These are phyloP conservation scores for Lasiosphaeris hirsuta DNA, from an alignment of 495 filamentous ascomycete genomes.

Conservation along the genomic window DNA sequence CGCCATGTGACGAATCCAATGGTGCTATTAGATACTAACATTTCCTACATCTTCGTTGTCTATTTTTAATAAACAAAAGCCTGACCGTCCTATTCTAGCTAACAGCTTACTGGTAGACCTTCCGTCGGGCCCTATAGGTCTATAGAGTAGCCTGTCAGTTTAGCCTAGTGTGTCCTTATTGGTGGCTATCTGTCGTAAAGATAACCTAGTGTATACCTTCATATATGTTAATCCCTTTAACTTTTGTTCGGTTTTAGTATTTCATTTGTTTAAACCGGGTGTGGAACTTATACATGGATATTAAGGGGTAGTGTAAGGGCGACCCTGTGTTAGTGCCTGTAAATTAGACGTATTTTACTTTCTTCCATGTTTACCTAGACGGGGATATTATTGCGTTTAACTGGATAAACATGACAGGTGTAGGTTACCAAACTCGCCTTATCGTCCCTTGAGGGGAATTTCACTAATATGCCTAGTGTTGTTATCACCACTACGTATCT, in stretches of 20 bases:
- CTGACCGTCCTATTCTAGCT: too few species aligned
- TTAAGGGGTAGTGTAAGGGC: neutral
- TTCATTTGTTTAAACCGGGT: neutral
- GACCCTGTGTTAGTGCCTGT: slow-evolving; percentile 2
- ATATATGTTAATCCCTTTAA: neutral
- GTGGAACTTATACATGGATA: slow-evolving; percentile 5
- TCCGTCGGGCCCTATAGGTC: too few species aligned
- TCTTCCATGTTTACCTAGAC: neutral
- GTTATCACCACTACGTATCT: neutral
- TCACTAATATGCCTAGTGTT: neutral
- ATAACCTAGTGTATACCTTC: neutral
- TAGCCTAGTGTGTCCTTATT: neutral
- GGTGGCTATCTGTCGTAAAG: neutral
- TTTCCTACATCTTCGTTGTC: too few species aligned
- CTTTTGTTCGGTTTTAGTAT: neutral
- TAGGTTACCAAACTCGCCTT: neutral
- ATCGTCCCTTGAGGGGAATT: neutral
- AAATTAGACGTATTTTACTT: neutral
- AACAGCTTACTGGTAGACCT: too few species aligned
- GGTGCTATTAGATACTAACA: too few species aligned
- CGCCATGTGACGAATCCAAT: too few species aligned
- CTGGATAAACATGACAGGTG: neutral
- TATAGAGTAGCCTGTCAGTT: neutral
- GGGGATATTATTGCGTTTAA: neutral
- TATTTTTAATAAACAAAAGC: too few species aligned